These are phyloP conservation scores for Phytophthora cajani DNA, from an alignment of 352 stramenopile species.

Conservation along the genomic window DNA sequence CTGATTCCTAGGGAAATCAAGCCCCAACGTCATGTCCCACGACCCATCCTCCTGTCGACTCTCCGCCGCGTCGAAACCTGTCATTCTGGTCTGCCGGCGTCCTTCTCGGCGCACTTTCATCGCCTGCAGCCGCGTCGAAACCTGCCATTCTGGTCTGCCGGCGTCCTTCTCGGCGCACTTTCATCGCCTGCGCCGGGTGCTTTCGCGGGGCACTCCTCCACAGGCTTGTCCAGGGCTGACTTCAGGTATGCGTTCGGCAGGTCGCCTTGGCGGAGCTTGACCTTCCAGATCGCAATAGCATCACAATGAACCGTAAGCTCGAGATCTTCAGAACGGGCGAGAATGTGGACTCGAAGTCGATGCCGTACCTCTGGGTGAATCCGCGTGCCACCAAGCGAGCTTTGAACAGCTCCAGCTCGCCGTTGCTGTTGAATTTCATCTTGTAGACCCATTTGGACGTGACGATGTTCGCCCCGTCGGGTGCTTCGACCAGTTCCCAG, in stretches of 20 bases:
- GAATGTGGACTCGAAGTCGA: constrained; percentile 11
- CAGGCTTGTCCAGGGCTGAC: constrained; percentile 11
- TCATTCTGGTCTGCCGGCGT: too few species aligned
- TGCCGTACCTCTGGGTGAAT: constrained; percentile 7
- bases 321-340: constrained; percentile 18
- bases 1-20: too few species aligned
- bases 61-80: too few species aligned
- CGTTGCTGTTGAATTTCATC: constrained; percentile 11
- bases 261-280: constrained; percentile 19
- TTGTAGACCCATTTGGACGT: constrained; percentile 14
- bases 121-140: too few species aligned
- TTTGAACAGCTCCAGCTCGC: constrained; percentile 12
- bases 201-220: too few species aligned
- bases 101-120: too few species aligned
- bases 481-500: neutral
- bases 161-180: too few species aligned
- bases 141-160: too few species aligned
- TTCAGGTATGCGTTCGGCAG: constrained; percentile 26
- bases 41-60: too few species aligned
- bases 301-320: constrained; percentile 16
- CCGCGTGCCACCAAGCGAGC: constrained; percentile 4
- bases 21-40: too few species aligned
- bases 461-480: constrained; percentile 7
- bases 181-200: too few species aligned
- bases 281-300: constrained; percentile 3